Evolutionary conservation across 441 rosid genomes (phyloP), one percentile per base, ranked within the genome.

Genomic region (Gossypium trilobum): DNA sequence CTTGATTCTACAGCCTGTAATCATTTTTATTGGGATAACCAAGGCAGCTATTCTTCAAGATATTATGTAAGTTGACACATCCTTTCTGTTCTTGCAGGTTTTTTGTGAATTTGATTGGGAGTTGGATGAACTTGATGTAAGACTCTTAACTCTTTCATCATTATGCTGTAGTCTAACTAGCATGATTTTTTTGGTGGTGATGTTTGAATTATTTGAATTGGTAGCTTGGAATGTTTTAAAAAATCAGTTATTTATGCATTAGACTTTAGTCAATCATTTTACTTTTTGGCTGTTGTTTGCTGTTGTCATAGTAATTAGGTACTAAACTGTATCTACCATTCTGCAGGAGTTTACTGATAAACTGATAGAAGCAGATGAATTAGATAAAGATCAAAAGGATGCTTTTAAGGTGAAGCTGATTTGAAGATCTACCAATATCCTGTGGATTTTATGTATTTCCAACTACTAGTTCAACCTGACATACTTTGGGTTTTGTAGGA

Each of bases 101-200:
- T 82, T 92, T 22, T 88, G 98, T 73, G 97, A 91, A 72, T 95
- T 87, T 78, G 97, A 95, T 82, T 95, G 99, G 99, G 92, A 87
- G 63, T 16, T 91, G 31, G 98, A 95, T 62, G 90, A 89, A 62
- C 82, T 88, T 76, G 89, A 95, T 89, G 99, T 95, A 82, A 68
- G 79, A 56, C 65, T 78, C 68, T 78, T n/a, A 31, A 74, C 75
- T 31, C 73, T 77, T 48, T 69, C 42, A 29, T 50, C 55, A 3
- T 68, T 55, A 50, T 50, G 25, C 57, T 46, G 39, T 44, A 11
- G 56, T 48, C 57, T 55, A 22, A 44, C 55, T 1, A 65, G 50
- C 50, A 33, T 48, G 19, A 4, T 36, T 23, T 56, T 52, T 4
- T 59, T 56, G 52, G 56, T 56, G 52, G 20, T 69, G 54, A 23